Percentiles rank a stretch among this genome's conserved stretches.
Evolutionary conservation across 2,329 filamentous ascomycete species (phyloP).

Genomic region (Cordyceps pruinosa): DNA sequence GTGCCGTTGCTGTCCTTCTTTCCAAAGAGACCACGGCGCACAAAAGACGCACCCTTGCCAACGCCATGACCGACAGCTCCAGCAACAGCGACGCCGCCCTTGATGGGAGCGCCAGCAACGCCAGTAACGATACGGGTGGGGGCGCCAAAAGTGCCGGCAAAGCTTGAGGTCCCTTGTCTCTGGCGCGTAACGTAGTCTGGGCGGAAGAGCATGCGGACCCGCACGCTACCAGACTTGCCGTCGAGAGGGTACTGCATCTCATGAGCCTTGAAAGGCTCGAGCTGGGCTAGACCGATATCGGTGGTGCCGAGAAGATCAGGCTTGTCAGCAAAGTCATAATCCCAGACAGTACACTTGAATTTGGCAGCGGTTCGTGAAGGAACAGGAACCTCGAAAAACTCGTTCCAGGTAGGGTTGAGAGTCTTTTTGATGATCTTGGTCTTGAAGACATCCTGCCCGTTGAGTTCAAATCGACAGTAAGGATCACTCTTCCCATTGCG

Average conservation of each 20-base stretch:
- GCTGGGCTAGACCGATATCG: slow-evolving; percentile 64
- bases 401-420: slow-evolving; percentile 89
- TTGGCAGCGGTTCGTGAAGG: slow-evolving; percentile 79
- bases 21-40: slow-evolving; percentile 75
- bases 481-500: slow-evolving; percentile 96
- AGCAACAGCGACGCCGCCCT: slow-evolving; percentile 74
- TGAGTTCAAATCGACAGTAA: slow-evolving; percentile 89
- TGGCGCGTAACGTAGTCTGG: slow-evolving; percentile 83
- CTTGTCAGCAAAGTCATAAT: slow-evolving; percentile 96
- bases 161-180: slow-evolving; percentile 85
- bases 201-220: slow-evolving; percentile 83
- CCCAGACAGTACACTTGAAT: slow-evolving; percentile 77
- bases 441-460: slow-evolving; percentile 87
- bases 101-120: slow-evolving; percentile 82
- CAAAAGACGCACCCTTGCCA: slow-evolving; percentile 82
- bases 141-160: slow-evolving; percentile 80
- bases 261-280: slow-evolving; percentile 79
- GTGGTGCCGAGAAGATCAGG: slow-evolving; percentile 82
- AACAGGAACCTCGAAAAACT: slow-evolving; percentile 80
- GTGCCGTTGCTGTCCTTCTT: slow-evolving; percentile 53
- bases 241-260: slow-evolving; percentile 72
- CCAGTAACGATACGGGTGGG: slow-evolving; percentile 82
- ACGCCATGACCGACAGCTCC: slow-evolving; percentile 69
- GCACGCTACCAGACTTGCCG: slow-evolving; percentile 79
- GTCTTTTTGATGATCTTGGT: slow-evolving; percentile 97